phyloP scores from a whole-genome alignment of 2,329 filamentous ascomycete species.

The Penicillium brevicompactum region DNA sequence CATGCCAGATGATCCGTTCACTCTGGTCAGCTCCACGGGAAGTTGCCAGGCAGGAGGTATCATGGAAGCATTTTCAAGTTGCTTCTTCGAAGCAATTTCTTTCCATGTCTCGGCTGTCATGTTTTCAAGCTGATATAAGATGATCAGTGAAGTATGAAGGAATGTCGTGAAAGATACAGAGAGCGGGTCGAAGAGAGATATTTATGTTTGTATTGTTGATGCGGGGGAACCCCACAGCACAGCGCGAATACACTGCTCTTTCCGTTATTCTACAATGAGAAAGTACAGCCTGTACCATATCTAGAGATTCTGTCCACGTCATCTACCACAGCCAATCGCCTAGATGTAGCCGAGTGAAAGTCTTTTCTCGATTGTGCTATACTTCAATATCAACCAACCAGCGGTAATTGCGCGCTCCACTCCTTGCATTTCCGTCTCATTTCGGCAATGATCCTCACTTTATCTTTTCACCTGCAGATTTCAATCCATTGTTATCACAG shows the following conservation, averaged over 20 bases:
- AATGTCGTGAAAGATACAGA: neutral
- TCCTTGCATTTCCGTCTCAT: neutral
- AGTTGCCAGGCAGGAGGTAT: slow-evolving; percentile 17
- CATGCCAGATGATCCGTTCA: slow-evolving; percentile 8
- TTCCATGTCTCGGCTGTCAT: slow-evolving; percentile 14
- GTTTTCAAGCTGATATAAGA: neutral
- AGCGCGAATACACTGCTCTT: too few species aligned
- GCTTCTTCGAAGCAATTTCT: slow-evolving; percentile 10
- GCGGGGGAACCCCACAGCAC: neutral
- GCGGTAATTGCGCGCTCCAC: slow-evolving; percentile 2
- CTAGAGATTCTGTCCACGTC: too few species aligned
- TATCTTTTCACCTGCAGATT: neutral
- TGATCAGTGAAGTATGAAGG: neutral
- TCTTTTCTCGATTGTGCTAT: neutral
- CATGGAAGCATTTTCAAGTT: slow-evolving; percentile 9
- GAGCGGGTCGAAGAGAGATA: neutral
- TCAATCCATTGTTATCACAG: slow-evolving; percentile 51
- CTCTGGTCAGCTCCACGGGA: slow-evolving; percentile 3
- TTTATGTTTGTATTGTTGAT: slow-evolving; percentile 2
- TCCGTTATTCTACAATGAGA: neutral
- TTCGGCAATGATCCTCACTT: neutral
- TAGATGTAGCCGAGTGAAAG: neutral
- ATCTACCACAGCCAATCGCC: too few species aligned
- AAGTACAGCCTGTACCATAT: neutral
- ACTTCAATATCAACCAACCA: neutral